Evolutionary conservation across 1,284 basidiomycete genomes (phyloP), one percentile per base, ranked within the genome.

Genomic region (Apiotrichum laibachii): DNA sequence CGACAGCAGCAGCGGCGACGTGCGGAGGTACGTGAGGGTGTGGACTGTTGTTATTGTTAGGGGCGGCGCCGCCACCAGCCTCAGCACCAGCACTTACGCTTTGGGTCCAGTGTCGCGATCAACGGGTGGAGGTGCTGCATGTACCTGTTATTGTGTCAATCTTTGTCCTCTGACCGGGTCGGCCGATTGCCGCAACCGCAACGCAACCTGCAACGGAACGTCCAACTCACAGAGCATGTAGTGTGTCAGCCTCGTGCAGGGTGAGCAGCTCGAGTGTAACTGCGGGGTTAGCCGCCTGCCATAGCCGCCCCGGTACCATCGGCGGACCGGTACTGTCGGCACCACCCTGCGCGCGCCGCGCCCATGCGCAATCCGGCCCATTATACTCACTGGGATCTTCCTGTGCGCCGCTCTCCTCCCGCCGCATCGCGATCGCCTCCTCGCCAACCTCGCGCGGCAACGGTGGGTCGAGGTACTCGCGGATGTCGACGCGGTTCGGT

Each of bases 111-210:
- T 8, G 57, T 50, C 16, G 56, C 64, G 16, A 55, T 64, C 31
- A 66, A 50, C 18, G 61, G 59, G 42, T 65, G 60, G 18, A 65
- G 33, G 26, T 65, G 60, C 43, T 50, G 45, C 55, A 57, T 53
- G 48, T 54, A 60, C 12, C 54, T 55, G 37, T 31, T 31, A 7
- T 31, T 31, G 4, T 31, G 26, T 31, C 26, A 31, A 7, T 31
- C 7, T 2, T 5, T 18, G 16, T n/a, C 16, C 18, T 2, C 16
- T 18, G 16, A 42, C 16, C 18, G 8, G 1, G 18, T 10, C 26
- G 26, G 26, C 26, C 26, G 26, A 7, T 39, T 39, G 10, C 12
- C 37, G 7, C 26, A 15, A 18, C 39, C 42, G 22, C 37, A 31
- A 31, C 26, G 26, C 26, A 31, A 37, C 5, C 21, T 4, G 50